These are phyloP conservation scores for Diplodia corticola DNA, from an alignment of 2,329 filamentous ascomycete species.

Conservation along the genomic window DNA sequence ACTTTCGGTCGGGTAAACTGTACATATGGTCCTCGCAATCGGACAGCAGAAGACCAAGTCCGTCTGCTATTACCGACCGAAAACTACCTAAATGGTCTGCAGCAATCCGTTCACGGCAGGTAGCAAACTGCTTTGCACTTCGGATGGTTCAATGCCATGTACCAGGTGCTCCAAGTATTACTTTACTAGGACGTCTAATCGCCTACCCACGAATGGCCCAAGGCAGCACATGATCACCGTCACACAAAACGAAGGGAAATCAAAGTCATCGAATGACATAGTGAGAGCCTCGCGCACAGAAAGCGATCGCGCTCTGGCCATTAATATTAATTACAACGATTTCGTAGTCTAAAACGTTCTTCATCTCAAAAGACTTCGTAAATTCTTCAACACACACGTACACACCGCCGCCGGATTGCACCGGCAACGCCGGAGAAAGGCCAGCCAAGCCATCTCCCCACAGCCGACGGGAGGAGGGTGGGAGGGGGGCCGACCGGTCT, in stretches of 20 bases:
- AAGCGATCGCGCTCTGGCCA: neutral
- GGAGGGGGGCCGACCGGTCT: too few relatives aligned
- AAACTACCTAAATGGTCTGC: too few relatives aligned
- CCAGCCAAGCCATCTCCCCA: neutral
- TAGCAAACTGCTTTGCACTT: too few relatives aligned
- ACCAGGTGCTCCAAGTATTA: too few relatives aligned
- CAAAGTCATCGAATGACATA: neutral
- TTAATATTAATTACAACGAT: neutral
- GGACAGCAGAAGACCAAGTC: too few relatives aligned
- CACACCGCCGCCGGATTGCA: neutral
- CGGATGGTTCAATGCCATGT: too few relatives aligned
- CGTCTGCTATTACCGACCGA: too few relatives aligned
- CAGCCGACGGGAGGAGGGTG: too few relatives aligned
- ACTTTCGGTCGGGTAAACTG: too few relatives aligned
- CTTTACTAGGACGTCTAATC: neutral
- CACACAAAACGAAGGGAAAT: neutral
- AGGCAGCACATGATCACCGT: neutral
- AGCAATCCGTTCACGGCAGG: too few relatives aligned
- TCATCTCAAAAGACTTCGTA: neutral
- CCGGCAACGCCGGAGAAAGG: neutral
- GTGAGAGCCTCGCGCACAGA: neutral
- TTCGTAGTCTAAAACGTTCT: neutral
- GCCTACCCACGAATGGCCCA: neutral
- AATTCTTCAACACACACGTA: too few relatives aligned
- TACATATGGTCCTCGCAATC: too few relatives aligned